These are phyloP conservation scores for Pseudozyma hubeiensis DNA, from an alignment of 1,284 basidiomycete genomes.

Conservation along the genomic window DNA sequence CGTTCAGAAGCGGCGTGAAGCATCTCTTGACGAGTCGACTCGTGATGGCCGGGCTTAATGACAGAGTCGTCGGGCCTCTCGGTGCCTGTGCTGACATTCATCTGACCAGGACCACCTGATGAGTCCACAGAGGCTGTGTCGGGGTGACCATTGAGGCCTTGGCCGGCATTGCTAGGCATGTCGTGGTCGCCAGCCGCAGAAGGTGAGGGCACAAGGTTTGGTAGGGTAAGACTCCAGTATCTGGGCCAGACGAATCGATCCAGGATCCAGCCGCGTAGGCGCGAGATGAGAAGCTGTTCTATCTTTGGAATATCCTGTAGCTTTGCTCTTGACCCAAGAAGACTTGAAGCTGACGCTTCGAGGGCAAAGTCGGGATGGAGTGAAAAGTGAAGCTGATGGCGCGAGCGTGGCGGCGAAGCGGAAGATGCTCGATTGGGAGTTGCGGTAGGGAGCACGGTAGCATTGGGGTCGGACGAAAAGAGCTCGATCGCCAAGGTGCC, in stretches of 20 bases:
- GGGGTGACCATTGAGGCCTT: background rate
- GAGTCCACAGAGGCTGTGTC: conserved; percentile 4
- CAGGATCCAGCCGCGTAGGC: conserved; percentile 71
- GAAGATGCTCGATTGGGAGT: conserved; percentile 53
- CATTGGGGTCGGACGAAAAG: conserved; percentile 32
- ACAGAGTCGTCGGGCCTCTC: conserved; percentile 35
- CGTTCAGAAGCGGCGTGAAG: conserved; percentile 17
- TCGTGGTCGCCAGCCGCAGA: conserved; percentile 13
- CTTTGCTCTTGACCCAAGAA: conserved; percentile 74
- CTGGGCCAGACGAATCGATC: conserved; percentile 72
- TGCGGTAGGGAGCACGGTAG: conserved; percentile 31
- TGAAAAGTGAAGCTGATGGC: conserved; percentile 71
- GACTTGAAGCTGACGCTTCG: conserved; percentile 72
- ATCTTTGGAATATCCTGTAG: conserved; percentile 75
- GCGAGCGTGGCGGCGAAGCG: conserved; percentile 58
- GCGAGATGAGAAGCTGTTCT: conserved; percentile 73
- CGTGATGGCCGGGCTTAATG: conserved; percentile 43
- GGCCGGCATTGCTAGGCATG: background rate
- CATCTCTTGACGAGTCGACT: conserved; percentile 44
- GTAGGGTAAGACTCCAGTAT: conserved; percentile 70
- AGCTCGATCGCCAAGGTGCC: conserved; percentile 70
- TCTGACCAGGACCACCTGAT: conserved; percentile 20
- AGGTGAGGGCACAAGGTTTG: conserved; percentile 56
- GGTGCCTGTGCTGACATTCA: conserved; percentile 38
- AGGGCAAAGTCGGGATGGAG: conserved; percentile 74